Percentiles rank a stretch among this genome's conserved stretches.
Conservation (phyloP, 1,139 yeast species). For the Protomyces inundatus region DNA sequence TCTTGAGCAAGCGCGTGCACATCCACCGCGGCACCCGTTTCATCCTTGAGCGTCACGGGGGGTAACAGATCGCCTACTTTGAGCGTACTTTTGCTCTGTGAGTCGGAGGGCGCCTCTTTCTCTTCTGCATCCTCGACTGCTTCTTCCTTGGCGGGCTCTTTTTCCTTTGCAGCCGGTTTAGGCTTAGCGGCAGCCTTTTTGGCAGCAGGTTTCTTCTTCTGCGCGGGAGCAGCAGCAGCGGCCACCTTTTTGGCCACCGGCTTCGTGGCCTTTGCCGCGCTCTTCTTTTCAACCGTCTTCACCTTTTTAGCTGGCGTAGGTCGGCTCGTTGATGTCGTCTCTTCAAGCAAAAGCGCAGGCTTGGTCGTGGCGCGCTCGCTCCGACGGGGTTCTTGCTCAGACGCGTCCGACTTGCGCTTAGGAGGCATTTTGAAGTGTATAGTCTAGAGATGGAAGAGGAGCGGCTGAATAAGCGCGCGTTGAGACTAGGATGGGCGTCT, state of each 20-base stretch:
- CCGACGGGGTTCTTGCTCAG: constrained; percentile 7
- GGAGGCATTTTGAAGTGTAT: background rate
- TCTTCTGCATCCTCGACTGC: background rate
- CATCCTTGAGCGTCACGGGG: constrained; percentile 54
- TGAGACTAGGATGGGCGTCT: too few relatives aligned
- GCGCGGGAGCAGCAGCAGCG: background rate
- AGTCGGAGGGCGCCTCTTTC: background rate
- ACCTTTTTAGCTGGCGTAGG: background rate
- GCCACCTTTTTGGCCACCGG: background rate
- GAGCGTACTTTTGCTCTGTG: constrained; percentile 34
- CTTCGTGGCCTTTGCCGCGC: background rate
- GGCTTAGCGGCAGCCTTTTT: background rate
- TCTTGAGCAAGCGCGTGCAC: constrained; percentile 47
- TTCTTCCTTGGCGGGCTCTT: background rate
- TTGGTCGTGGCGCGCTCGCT: background rate
- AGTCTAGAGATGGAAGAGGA: too few relatives aligned
- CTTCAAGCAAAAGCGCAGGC: constrained; percentile 1
- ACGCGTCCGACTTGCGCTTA: constrained; percentile 4
- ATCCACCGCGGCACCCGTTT: constrained; percentile 55
- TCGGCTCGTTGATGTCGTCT: background rate
- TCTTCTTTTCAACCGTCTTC: background rate
- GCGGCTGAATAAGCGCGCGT: too few relatives aligned
- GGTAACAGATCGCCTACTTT: constrained; percentile 70
- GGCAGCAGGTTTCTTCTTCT: background rate
- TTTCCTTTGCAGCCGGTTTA: background rate